Conservation (phyloP, 139 green algal genomes). For the Zygnema cylindricum region DNA sequence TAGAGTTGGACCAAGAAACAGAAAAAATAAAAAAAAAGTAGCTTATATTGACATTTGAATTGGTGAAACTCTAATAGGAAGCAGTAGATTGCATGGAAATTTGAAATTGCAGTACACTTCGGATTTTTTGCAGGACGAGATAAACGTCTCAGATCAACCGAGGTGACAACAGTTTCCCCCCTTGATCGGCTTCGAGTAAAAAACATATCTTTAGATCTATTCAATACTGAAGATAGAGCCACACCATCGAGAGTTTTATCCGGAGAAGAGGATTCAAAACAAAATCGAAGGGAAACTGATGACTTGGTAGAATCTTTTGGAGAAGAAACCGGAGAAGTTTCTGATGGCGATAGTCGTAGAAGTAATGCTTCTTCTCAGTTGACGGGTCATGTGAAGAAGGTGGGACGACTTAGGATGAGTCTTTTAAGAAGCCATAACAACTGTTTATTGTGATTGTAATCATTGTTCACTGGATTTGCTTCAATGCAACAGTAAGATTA, state of each 20-base stretch:
- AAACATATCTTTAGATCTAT: not conserved
- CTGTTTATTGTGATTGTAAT: too few species aligned
- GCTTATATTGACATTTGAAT: too few species aligned
- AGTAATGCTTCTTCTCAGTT: not conserved
- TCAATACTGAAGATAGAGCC: not conserved
- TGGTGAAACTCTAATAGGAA: too few species aligned
- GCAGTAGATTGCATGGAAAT: too few species aligned
- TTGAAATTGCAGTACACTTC: too few species aligned
- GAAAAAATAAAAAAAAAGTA: too few species aligned
- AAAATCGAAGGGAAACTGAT: not conserved
- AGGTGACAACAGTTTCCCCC: not conserved
- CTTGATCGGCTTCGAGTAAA: not conserved
- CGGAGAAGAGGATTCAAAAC: not conserved
- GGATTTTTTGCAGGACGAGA: too few species aligned
- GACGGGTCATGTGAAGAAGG: not conserved
- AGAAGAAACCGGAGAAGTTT: not conserved
- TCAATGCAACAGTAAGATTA: too few species aligned
- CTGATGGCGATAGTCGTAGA: not conserved
- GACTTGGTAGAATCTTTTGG: not conserved
- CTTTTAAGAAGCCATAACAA: not conserved
- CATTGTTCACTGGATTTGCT: too few species aligned
- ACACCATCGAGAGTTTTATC: not conserved
- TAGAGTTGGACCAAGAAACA: too few species aligned
- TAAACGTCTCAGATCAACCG: not conserved
- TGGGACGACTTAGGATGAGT: not conserved